Conservation (phyloP, 2,329 filamentous ascomycete species). For the Hypoxylon sp. region DNA sequence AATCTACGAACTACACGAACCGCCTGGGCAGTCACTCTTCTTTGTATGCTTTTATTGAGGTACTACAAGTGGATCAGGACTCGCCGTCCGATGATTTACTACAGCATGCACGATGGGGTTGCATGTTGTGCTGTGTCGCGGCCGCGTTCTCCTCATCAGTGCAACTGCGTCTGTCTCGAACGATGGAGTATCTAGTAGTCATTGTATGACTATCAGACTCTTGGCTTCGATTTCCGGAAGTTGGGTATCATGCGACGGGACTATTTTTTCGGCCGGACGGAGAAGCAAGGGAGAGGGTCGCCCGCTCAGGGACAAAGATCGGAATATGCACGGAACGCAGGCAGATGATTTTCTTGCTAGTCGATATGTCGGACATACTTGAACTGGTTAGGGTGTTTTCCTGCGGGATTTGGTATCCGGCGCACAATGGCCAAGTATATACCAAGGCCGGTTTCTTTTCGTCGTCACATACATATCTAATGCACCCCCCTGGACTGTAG, state of each 20-base stretch:
- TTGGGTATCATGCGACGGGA: conserved; percentile 5
- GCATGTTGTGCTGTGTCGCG: conserved; percentile 14
- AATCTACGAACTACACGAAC: background rate
- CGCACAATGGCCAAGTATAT: background rate
- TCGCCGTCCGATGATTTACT: conserved; percentile 16
- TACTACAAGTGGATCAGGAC: conserved; percentile 14
- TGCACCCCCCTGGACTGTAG: background rate
- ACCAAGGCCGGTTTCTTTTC: conserved; percentile 3
- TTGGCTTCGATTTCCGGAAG: conserved; percentile 19
- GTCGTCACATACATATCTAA: conserved; percentile 1
- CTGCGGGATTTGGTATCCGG: background rate
- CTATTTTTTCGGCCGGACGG: conserved; percentile 21
- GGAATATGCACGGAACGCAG: background rate
- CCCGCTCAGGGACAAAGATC: background rate
- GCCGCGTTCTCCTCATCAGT: conserved; percentile 12
- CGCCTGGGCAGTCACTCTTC: background rate
- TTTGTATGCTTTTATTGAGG: conserved; percentile 17
- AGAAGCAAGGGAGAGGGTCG: conserved; percentile 3
- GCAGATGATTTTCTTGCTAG: background rate
- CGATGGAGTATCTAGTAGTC: conserved; percentile 7
- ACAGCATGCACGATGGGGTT: conserved; percentile 18
- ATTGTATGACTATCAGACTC: conserved; percentile 27
- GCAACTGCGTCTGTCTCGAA: conserved; percentile 14
- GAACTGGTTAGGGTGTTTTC: background rate
- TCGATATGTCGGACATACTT: background rate